Evolutionary conservation across 1,139 yeast species (phyloP).

Genomic region (Taphrina flavorubra): DNA sequence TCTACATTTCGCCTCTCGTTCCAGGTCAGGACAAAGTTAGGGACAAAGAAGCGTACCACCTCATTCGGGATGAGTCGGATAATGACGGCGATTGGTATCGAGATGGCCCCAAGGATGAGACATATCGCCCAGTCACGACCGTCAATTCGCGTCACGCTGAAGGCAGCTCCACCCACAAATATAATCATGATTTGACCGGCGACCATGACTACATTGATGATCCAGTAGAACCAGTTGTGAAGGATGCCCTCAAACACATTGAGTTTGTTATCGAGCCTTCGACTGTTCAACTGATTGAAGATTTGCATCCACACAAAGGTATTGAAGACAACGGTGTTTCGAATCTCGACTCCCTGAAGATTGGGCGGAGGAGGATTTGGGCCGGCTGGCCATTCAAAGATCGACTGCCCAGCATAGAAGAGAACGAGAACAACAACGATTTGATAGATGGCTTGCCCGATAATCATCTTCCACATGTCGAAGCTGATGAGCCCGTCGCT

Average conservation of each 20-base stretch:
- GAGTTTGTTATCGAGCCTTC: constrained; percentile 89
- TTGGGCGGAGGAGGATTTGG: constrained; percentile 53
- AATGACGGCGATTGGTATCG: constrained; percentile 78
- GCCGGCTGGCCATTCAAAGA: constrained; percentile 55
- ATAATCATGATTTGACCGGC: constrained; percentile 85
- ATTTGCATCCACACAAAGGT: constrained; percentile 98
- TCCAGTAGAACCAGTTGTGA: constrained; percentile 80
- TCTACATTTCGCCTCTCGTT: constrained; percentile 41
- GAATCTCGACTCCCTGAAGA: constrained; percentile 17
- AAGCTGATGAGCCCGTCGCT: constrained; percentile 78
- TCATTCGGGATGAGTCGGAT: constrained; percentile 79
- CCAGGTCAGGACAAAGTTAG: constrained; percentile 57
- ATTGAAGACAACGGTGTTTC: constrained; percentile 83
- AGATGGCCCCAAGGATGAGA: constrained; percentile 76
- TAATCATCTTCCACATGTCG: constrained; percentile 98
- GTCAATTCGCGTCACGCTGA: constrained; percentile 77
- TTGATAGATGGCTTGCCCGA: constrained; percentile 84
- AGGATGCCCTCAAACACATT: constrained; percentile 82
- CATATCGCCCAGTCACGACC: constrained; percentile 92
- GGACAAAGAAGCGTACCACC: constrained; percentile 69
- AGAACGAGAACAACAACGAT: constrained; percentile 75
- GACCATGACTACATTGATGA: constrained; percentile 73
- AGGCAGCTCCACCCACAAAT: constrained; percentile 98
- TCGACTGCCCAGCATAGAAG: constrained; percentile 73
- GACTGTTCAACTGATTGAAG: constrained; percentile 87